A percentile compares a stretch with the other conserved stretches of the same genome.
These are phyloP conservation scores for Chenopodium quinoa DNA, from an alignment of 148 eudicot genomes.

Conservation along the genomic window DNA sequence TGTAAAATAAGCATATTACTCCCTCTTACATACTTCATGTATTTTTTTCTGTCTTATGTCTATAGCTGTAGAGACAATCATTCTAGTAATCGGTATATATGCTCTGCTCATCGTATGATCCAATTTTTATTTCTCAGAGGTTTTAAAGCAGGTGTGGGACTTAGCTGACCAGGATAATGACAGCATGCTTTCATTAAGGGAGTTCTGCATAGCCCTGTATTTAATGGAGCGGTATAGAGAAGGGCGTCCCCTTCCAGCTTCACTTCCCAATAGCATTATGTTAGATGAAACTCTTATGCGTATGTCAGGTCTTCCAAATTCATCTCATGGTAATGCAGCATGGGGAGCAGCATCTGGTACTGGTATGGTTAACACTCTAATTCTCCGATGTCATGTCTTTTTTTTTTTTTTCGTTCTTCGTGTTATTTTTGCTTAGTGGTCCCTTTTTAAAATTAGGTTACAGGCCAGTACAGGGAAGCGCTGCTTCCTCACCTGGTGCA, in stretches of 20 bases:
- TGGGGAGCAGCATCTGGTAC: conserved; percentile 67
- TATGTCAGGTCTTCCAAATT: conserved; percentile 68
- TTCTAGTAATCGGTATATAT: not conserved
- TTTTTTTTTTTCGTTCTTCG: not conserved
- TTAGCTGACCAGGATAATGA: conserved; percentile 95
- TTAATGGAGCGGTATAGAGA: conserved; percentile 94
- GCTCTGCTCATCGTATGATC: conserved; percentile 16
- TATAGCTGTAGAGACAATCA: not conserved
- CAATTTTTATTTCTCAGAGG: conserved; percentile 47
- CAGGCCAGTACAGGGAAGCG: conserved; percentile 63
- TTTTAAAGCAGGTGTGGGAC: conserved; percentile 98
- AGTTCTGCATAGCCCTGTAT: conserved; percentile 89
- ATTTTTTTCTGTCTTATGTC: not conserved
- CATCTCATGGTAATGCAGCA: conserved; percentile 57
- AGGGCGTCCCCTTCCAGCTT: conserved; percentile 81
- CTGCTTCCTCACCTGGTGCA: conserved; percentile 47
- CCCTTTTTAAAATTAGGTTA: conserved; percentile 42
- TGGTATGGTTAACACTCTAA: conserved; percentile 19
- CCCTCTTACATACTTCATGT: not conserved
- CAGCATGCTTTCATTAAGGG: conserved; percentile 98
- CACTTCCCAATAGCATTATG: conserved; percentile 74
- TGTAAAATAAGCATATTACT: not conserved
- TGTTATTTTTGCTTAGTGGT: conserved; percentile 6
- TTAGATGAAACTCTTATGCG: conserved; percentile 87
- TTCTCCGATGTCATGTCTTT: not conserved